Evolutionary conservation across 805 yeast genomes (phyloP).

Genomic region (Isabelozyma heimii): DNA sequence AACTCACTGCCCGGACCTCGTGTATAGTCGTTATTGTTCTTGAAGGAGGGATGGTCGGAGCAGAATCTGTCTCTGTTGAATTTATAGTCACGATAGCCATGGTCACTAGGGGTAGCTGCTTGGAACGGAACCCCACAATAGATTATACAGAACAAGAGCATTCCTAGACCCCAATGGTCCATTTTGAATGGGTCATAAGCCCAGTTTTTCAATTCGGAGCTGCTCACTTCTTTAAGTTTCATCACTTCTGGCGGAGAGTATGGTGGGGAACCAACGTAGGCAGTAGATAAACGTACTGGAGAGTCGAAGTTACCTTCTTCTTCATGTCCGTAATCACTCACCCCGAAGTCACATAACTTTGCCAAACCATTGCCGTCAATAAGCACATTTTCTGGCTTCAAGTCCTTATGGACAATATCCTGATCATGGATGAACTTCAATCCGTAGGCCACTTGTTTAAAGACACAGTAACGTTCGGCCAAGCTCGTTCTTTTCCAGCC

Average conservation of each 20-base stretch:
- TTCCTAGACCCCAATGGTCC: conserved; percentile 75
- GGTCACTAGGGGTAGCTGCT: conserved; percentile 47
- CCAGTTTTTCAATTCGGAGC: conserved; percentile 32
- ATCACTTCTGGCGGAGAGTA: conserved; percentile 78
- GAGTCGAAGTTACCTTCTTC: conserved; percentile 48
- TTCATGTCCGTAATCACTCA: conserved; percentile 62
- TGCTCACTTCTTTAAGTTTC: conserved; percentile 39
- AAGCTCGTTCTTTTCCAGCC: conserved; percentile 57
- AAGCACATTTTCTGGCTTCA: conserved; percentile 72
- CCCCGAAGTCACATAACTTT: conserved; percentile 76
- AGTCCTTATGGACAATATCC: conserved; percentile 70
- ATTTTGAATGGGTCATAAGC: conserved; percentile 63
- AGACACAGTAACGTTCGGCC: conserved; percentile 59
- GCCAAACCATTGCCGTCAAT: conserved; percentile 59
- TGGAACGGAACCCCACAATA: conserved; percentile 61
- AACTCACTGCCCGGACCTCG: conserved; percentile 73
- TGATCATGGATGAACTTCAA: conserved; percentile 58
- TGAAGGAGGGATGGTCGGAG: conserved; percentile 47
- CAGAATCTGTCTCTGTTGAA: conserved; percentile 43
- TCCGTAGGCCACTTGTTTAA: conserved; percentile 67
- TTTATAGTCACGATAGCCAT: conserved; percentile 54
- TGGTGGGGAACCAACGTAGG: conserved; percentile 77
- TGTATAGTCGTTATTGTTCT: conserved; percentile 39
- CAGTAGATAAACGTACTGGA: conserved; percentile 35
- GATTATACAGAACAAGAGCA: conserved; percentile 59